Conservation (phyloP, 306 rosid species). For the Lathyrus sativus region DNA sequence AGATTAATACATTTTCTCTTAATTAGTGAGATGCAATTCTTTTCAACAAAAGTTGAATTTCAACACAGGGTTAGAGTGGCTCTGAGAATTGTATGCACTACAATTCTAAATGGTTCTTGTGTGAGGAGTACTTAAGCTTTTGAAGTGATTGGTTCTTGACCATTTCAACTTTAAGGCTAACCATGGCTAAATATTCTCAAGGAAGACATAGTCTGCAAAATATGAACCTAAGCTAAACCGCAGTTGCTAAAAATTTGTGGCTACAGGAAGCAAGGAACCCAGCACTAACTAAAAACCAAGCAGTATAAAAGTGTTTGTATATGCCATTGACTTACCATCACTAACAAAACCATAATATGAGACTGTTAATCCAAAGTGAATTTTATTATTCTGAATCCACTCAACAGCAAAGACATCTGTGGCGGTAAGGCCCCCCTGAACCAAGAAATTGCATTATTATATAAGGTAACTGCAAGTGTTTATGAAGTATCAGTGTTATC, state of each 20-base stretch:
- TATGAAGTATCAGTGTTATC: slow-evolving; percentile 13
- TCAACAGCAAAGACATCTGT: slow-evolving; percentile 97
- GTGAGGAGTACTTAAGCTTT: neutral
- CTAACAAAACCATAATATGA: slow-evolving; percentile 94
- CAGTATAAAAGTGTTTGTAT: slow-evolving; percentile 5
- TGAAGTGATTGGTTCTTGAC: neutral
- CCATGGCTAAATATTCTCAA: slow-evolving; percentile 21
- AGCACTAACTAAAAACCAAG: slow-evolving; percentile 23
- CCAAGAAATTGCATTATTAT: slow-evolving; percentile 42
- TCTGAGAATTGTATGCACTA: neutral
- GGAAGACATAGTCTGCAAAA: slow-evolving; percentile 20
- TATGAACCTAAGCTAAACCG: slow-evolving; percentile 19
- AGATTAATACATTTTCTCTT: slow-evolving; percentile 27
- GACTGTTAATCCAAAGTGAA: slow-evolving; percentile 94
- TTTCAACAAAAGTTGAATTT: slow-evolving; percentile 25
- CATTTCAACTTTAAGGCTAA: slow-evolving; percentile 14
- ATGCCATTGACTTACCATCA: slow-evolving; percentile 70
- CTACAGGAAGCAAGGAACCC: slow-evolving; percentile 24
- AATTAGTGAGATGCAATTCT: slow-evolving; percentile 8
- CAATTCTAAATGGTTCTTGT: slow-evolving; percentile 10
- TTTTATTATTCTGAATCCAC: slow-evolving; percentile 84
- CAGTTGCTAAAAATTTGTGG: slow-evolving; percentile 16
- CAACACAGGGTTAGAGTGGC: slow-evolving; percentile 16
- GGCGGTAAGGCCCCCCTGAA: slow-evolving; percentile 98
- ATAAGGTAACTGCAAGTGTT: slow-evolving; percentile 18